Percentiles rank a stretch among this genome's conserved stretches.
phyloP scores from a whole-genome alignment of 768 basidiomycete genomes.

The Suillus luteus region DNA sequence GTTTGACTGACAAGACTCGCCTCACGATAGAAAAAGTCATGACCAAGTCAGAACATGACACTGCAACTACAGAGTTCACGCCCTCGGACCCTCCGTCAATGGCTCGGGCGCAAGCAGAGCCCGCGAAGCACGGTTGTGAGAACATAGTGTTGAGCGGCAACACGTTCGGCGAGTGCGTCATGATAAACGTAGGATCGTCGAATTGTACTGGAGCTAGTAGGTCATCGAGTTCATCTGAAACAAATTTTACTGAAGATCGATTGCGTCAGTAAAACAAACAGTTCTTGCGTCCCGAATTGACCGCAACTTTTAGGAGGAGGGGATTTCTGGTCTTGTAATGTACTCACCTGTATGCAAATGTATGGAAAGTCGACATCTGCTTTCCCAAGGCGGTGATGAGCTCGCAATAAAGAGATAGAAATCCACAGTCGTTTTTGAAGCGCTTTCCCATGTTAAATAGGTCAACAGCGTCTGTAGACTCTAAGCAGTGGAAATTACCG shows the following conservation, averaged over 20 bases:
- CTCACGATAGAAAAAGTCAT: not conserved
- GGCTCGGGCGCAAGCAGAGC: not conserved
- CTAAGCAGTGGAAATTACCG: no score
- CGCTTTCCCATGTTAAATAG: no score
- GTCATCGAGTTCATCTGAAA: not conserved
- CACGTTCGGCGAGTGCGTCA: not conserved
- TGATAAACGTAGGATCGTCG: not conserved
- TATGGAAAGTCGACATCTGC: not conserved
- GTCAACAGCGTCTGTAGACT: no score
- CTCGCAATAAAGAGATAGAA: not conserved
- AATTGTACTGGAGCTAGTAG: not conserved
- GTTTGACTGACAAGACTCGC: not conserved
- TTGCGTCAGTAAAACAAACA: not conserved
- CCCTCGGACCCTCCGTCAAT: not conserved
- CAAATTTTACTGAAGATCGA: not conserved
- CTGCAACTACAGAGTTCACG: not conserved
- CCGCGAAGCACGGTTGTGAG: not conserved
- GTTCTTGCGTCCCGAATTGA: not conserved
- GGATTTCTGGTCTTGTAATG: not conserved
- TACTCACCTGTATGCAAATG: not conserved
- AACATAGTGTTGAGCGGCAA: conserved; percentile 1
- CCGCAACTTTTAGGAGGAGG: not conserved
- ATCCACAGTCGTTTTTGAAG: no score
- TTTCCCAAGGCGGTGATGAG: not conserved
- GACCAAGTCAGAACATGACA: not conserved